Percentiles rank a stretch among this genome's conserved stretches.
Evolutionary conservation across 2,329 filamentous ascomycete species (phyloP).

Genomic region (Stagonosporopsis tanaceti): DNA sequence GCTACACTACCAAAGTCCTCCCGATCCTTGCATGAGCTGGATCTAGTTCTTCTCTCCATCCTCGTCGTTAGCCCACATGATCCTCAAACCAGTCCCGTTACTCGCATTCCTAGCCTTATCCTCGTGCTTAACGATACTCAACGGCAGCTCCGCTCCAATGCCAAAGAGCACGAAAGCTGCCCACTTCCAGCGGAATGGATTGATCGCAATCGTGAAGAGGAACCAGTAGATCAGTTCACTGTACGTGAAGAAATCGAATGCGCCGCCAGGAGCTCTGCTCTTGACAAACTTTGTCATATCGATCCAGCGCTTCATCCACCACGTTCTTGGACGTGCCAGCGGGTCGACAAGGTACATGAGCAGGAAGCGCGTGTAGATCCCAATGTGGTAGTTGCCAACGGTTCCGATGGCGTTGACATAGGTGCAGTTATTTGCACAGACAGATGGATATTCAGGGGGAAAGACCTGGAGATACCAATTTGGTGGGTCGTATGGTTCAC

Average conservation of each 20-base stretch:
- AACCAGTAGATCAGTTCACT: constrained; percentile 88
- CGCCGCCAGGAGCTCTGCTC: constrained; percentile 68
- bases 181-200: constrained; percentile 93
- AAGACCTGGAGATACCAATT: constrained; percentile 93
- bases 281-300: constrained; percentile 82
- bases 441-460: constrained; percentile 74
- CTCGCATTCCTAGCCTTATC: constrained; percentile 67
- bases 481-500: constrained; percentile 76
- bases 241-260: constrained; percentile 92
- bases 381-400: constrained; percentile 88
- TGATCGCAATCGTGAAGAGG: constrained; percentile 76
- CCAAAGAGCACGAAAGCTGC: constrained; percentile 83
- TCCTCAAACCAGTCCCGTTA: constrained; percentile 59
- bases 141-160: constrained; percentile 71
- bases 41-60: constrained; percentile 7
- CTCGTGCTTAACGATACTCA: constrained; percentile 72
- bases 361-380: constrained; percentile 85
- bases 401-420: constrained; percentile 82
- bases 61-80: constrained; percentile 11
- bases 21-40: neutral
- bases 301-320: constrained; percentile 86
- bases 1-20: neutral
- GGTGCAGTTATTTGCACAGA: constrained; percentile 85
- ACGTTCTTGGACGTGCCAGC: constrained; percentile 72
- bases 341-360: constrained; percentile 88